Evolutionary conservation across 2,329 filamentous ascomycete genomes (phyloP), one percentile per base, ranked within the genome.

Genomic region (Podosphaera fusca): DNA sequence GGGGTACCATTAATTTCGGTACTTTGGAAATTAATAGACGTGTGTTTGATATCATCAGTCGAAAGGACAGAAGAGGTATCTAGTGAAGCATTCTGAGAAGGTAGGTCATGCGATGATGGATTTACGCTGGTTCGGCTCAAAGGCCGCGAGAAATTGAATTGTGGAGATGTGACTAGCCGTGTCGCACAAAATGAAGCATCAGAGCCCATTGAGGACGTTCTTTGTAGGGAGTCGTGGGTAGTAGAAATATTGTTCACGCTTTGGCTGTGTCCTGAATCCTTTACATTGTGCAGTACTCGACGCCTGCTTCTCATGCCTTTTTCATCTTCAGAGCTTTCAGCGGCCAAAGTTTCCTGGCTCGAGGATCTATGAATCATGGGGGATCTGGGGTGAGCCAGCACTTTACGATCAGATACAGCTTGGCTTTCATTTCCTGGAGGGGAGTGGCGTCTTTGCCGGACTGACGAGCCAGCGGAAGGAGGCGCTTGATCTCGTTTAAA

Each of bases 101-200:
- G 79, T 49, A 71, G 68, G n/a, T 83, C 68, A 58, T 64, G 63
- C 46, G 75, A 71, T 14, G 79, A 78, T 38, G 62, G 61, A 59
- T 35, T 62, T 10, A 77, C 81, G 60, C 80, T 80, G 59, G 81
- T 78, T 66, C 83, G 77, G 68, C 90, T 95, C 59, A 94, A 71
- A 0, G 92, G 92, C 49, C 92, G 79, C 0, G 92, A 96, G 68
- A 96, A 96, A 70, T 98, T 96, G 70, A 94, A 90, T 0, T 85
- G 80, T 0, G 87, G 85, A 9, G 33, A 8, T 38, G 29, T 45
- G 14, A 82, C 80, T 40, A 88, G 70, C 35, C 73, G 70, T 38
- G 69, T 70, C 10, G 77, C 74, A 53, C 71, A 76, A 50, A 76
- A 75, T 1, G 88, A 94, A 55, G 79, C 78, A 60, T 95, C 87